Percentiles rank a stretch among this genome's conserved stretches.
These are phyloP conservation scores for Mycosphaerella arachidis DNA, from an alignment of 2,329 filamentous ascomycete genomes.

Conservation along the genomic window DNA sequence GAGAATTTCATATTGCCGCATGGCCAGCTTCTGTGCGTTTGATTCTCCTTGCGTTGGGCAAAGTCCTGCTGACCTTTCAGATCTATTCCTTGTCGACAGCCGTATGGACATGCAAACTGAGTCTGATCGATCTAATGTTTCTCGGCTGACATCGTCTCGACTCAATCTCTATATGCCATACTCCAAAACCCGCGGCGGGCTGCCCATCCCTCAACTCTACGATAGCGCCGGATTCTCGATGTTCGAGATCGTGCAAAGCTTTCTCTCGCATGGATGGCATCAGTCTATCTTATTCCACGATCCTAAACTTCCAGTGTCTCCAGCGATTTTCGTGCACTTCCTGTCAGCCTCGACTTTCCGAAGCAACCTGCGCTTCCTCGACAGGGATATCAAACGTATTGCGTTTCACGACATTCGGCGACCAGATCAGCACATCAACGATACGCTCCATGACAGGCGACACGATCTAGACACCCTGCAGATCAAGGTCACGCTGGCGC, in stretches of 20 bases:
- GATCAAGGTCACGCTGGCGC: neutral
- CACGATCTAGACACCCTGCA: slow-evolving; percentile 8
- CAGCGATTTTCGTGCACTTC: slow-evolving; percentile 1
- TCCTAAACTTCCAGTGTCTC: neutral
- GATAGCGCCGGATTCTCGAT: neutral
- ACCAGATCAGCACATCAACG: slow-evolving; percentile 7
- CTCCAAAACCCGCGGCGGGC: neutral
- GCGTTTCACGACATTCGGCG: slow-evolving; percentile 13
- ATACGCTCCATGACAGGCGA: slow-evolving; percentile 12
- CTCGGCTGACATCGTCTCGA: neutral
- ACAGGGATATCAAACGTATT: slow-evolving; percentile 10
- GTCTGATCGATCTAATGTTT: neutral
- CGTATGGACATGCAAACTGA: neutral
- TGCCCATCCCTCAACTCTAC: neutral
- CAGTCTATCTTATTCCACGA: neutral
- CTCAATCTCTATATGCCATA: neutral
- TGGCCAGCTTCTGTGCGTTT: neutral
- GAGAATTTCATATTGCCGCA: slow-evolving; percentile 1
- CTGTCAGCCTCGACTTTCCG: slow-evolving; percentile 1
- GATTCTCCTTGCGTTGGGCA: neutral
- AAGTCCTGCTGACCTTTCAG: neutral
- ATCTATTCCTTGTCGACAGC: slow-evolving; percentile 4
- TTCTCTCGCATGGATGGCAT: slow-evolving; percentile 3
- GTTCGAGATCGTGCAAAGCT: neutral
- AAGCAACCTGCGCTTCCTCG: slow-evolving; percentile 6